Conservation (phyloP, 1,139 yeast species). For the Yueomyces sp. region DNA sequence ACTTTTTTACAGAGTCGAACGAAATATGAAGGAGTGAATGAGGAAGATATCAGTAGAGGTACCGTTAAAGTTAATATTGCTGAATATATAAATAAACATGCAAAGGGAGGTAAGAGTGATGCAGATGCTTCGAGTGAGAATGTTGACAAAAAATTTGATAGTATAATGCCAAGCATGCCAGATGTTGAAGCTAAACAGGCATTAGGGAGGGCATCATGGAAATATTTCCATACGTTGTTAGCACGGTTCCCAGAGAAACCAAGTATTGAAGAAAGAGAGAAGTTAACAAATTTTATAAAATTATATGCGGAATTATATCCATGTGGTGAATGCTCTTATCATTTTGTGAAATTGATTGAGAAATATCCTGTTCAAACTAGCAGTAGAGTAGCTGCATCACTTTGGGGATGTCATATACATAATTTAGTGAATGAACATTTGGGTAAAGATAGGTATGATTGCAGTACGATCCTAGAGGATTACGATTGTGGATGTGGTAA, state of each 20-base stretch:
- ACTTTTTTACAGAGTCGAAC: background rate
- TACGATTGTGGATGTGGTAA: conserved; percentile 94
- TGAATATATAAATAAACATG: background rate
- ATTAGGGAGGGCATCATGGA: conserved; percentile 84
- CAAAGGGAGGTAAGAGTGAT: background rate
- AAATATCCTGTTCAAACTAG: conserved; percentile 78
- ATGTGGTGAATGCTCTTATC: conserved; percentile 92
- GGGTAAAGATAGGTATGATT: conserved; percentile 64
- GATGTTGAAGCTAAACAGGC: conserved; percentile 35
- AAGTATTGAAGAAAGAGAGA: conserved; percentile 43
- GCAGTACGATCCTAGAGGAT: conserved; percentile 71
- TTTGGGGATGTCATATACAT: conserved; percentile 97
- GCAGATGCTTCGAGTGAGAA: background rate
- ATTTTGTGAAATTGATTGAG: conserved; percentile 56
- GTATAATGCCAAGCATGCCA: conserved; percentile 77
- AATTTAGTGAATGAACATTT: conserved; percentile 70
- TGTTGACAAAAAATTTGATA: conserved; percentile 3
- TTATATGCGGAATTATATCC: conserved; percentile 75
- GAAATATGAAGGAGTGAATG: background rate
- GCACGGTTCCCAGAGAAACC: conserved; percentile 89
- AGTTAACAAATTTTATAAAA: conserved; percentile 41
- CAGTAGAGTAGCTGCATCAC: conserved; percentile 68
- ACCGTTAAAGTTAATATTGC: background rate
- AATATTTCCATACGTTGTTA: conserved; percentile 72
- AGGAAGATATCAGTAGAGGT: background rate